Conservation (phyloP, 345 rosid genomes). For the thale cress (Arabidopsis thaliana) region TAIR10.1 NC_003074.8:7017501-7018000, state of each 20-base stretch:
- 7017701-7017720: slow-evolving; percentile 42
- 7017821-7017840: slow-evolving; percentile 70
- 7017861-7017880: slow-evolving; percentile 49
- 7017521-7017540: slow-evolving; percentile 6
- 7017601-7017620: too few relatives aligned
- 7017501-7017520: too few relatives aligned
- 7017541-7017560: slow-evolving; percentile 67
- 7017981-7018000: too few relatives aligned
- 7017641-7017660: slow-evolving; percentile 6
- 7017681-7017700: slow-evolving; percentile 64
- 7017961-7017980: too few relatives aligned
- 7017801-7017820: slow-evolving; percentile 62
- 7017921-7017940: too few relatives aligned
- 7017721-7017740: slow-evolving; percentile 57
- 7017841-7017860: slow-evolving; percentile 57
- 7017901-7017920: slow-evolving; percentile 56
- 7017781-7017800: slow-evolving; percentile 59
- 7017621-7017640: not conserved
- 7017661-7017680: slow-evolving; percentile 39
- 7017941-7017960: too few relatives aligned
- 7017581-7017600: too few relatives aligned
- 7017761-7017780: slow-evolving; percentile 59
- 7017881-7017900: slow-evolving; percentile 50
- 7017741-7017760: slow-evolving; percentile 45
- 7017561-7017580: not conserved